phyloP scores from a whole-genome alignment of 192 early-diverging fungal genomes.

The Coemansia biformis region DNA sequence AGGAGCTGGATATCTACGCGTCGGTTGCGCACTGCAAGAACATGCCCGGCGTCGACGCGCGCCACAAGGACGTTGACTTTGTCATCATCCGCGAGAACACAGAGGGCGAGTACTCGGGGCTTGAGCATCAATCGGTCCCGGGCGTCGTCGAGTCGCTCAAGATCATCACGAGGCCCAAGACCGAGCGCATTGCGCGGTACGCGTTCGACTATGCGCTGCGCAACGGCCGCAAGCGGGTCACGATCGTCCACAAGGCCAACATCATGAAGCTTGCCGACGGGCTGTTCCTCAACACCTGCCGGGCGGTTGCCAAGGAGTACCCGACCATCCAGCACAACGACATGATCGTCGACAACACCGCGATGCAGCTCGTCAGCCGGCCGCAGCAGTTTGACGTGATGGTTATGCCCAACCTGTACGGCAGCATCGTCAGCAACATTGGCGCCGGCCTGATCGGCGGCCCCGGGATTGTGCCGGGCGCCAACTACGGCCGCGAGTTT shows the following conservation, averaged over 20 bases:
- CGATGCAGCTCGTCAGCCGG: slow-evolving; percentile 98
- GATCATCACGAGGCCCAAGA: slow-evolving; percentile 94
- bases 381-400: slow-evolving; percentile 99
- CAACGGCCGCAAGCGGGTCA: slow-evolving; percentile 97
- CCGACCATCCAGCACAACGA: slow-evolving; percentile 89
- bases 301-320: slow-evolving; percentile 93
- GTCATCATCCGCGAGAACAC: slow-evolving; percentile 99
- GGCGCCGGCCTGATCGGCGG: slow-evolving; percentile 95
- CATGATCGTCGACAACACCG: slow-evolving; percentile 99
- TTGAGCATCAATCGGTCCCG: slow-evolving; percentile 96
- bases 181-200: slow-evolving; percentile 97
- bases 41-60: slow-evolving; percentile 77
- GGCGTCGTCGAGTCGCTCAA: slow-evolving; percentile 99
- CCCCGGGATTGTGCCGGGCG: slow-evolving; percentile 92
- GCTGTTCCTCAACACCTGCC: slow-evolving; percentile 94
- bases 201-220: slow-evolving; percentile 99
- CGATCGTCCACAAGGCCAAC: slow-evolving; percentile 99
- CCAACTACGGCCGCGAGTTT: slow-evolving; percentile 96
- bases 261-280: slow-evolving; percentile 99
- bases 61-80: slow-evolving; percentile 94
- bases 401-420: slow-evolving; percentile 99
- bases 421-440: slow-evolving; percentile 98
- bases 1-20: slow-evolving; percentile 98
- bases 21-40: slow-evolving; percentile 90
- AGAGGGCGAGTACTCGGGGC: slow-evolving; percentile 98